Conservation (phyloP, 345 rosid species). For the Pugionium dolabratum region DNA sequence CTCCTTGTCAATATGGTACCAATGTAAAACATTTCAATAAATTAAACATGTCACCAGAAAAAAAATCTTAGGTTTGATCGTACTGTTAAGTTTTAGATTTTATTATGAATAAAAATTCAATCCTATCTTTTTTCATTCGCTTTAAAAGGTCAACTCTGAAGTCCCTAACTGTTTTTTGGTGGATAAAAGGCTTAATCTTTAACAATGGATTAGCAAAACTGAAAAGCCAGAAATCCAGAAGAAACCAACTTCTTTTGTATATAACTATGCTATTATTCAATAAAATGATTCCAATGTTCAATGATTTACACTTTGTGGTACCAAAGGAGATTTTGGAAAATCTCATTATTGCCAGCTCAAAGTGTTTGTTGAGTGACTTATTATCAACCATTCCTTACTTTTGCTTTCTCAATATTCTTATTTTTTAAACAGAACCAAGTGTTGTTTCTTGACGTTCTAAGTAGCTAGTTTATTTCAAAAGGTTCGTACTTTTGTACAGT, state of each 20-base stretch:
- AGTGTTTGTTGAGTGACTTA: slow-evolving; percentile 36
- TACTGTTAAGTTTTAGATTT: neutral
- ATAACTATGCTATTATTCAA: slow-evolving; percentile 24
- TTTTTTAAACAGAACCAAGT: slow-evolving; percentile 6
- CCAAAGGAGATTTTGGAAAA: slow-evolving; percentile 36
- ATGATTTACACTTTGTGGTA: slow-evolving; percentile 39
- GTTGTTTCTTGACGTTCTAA: neutral
- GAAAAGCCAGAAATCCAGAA: slow-evolving; percentile 23
- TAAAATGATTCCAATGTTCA: slow-evolving; percentile 43
- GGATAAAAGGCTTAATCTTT: neutral
- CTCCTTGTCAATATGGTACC: slow-evolving; percentile 31
- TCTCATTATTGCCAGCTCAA: slow-evolving; percentile 43
- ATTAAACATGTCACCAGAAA: neutral
- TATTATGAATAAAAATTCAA: neutral
- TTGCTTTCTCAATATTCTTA: slow-evolving; percentile 29
- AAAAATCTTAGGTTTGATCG: neutral
- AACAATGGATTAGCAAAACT: slow-evolving; percentile 11
- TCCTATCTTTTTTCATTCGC: neutral
- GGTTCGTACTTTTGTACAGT: slow-evolving; percentile 18
- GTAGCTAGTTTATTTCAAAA: slow-evolving; percentile 27
- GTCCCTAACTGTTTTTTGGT: neutral
- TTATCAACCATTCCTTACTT: slow-evolving; percentile 38
- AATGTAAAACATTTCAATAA: too few species aligned
- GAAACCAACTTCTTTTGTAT: slow-evolving; percentile 33
- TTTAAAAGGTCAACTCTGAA: slow-evolving; percentile 1